Evolutionary conservation across 371 early-diverging fungal species (phyloP).

Genomic region (Mortierella sp.): DNA sequence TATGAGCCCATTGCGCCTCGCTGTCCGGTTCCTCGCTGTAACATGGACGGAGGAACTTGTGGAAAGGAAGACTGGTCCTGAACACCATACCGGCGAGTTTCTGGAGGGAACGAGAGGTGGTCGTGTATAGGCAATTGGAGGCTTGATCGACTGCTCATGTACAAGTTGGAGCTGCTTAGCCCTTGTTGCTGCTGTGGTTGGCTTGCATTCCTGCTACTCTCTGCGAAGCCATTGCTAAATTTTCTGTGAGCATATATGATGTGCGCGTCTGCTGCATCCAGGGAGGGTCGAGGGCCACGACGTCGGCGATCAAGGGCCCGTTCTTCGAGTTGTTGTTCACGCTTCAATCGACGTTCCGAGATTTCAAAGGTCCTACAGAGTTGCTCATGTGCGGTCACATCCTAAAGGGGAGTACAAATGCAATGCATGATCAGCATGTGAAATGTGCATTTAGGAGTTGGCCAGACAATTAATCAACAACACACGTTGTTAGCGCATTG

Average conservation of each 20-base stretch:
- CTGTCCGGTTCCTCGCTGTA: conserved; percentile 1
- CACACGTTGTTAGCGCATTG: no score
- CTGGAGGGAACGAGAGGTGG: conserved; percentile 47
- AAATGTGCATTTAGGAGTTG: no score
- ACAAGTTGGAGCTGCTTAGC: conserved; percentile 18
- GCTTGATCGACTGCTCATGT: conserved; percentile 42
- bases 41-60: conserved; percentile 7
- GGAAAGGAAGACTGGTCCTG: no score
- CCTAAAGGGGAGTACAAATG: conserved; percentile 12
- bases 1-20: conserved; percentile 9
- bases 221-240: conserved; percentile 17
- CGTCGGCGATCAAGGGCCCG: conserved; percentile 32
- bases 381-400: conserved; percentile 50
- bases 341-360: conserved; percentile 43
- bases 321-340: conserved; percentile 42
- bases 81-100: conserved; percentile 37
- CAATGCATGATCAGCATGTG: no score
- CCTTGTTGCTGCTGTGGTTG: no score
- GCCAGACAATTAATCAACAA: no score
- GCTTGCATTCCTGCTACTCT: no score
- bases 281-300: conserved; percentile 22
- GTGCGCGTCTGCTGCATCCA: conserved; percentile 20
- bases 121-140: conserved; percentile 43
- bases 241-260: conserved; percentile 16
- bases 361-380: conserved; percentile 44